phyloP scores from a whole-genome alignment of 495 filamentous ascomycete genomes.

The Lepraria neglecta region DNA sequence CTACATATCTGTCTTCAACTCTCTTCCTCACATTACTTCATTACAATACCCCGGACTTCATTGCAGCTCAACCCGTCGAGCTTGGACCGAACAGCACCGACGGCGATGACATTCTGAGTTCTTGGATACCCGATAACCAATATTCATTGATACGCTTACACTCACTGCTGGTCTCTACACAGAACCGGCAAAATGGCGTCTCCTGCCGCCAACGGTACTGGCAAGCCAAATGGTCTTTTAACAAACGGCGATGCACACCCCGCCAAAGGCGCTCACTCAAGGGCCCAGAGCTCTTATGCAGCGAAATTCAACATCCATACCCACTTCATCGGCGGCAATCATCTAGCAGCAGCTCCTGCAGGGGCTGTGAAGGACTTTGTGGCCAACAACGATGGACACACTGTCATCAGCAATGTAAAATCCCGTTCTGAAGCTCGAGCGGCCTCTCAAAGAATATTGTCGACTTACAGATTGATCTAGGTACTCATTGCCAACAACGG shows the following conservation, averaged over 20 bases:
- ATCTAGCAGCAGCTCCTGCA: constrained; percentile 66
- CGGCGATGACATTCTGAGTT: constrained; percentile 8
- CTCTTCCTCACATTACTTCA: background rate
- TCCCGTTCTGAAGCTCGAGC: background rate
- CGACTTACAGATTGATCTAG: constrained; percentile 41
- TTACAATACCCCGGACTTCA: background rate
- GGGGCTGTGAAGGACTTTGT: constrained; percentile 94
- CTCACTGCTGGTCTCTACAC: background rate
- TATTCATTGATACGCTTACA: background rate
- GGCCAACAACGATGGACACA: constrained; percentile 80
- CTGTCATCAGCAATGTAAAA: constrained; percentile 91
- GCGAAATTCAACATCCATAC: constrained; percentile 72
- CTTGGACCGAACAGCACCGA: constrained; percentile 4
- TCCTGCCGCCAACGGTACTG: constrained; percentile 20
- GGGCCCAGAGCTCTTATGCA: constrained; percentile 50
- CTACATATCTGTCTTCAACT: background rate
- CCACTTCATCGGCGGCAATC: constrained; percentile 96
- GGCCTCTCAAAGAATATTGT: background rate
- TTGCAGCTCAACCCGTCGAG: background rate
- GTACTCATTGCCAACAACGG: constrained; percentile 99
- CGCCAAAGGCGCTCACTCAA: constrained; percentile 28
- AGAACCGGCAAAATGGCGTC: constrained; percentile 21
- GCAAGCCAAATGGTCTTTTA: constrained; percentile 30
- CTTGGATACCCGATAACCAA: background rate
- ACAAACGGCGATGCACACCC: constrained; percentile 48